These are phyloP conservation scores for Solanum habrochaites DNA, from an alignment of 257 asterid genomes.

Conservation along the genomic window DNA sequence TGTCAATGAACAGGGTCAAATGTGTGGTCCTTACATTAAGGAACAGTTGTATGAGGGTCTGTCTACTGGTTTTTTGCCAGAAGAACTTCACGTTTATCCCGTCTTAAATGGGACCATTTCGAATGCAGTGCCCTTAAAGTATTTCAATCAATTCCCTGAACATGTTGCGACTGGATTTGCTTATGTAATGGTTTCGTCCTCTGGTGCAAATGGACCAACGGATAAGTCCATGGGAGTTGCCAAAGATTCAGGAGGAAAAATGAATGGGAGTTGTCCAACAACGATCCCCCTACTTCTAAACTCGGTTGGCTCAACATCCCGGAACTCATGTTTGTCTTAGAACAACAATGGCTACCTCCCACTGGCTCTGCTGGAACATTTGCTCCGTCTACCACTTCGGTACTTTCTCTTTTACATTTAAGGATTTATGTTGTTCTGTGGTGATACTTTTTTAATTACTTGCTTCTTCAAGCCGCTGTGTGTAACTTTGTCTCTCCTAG, in stretches of 20 bases:
- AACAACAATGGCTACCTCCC: slow-evolving; percentile 8
- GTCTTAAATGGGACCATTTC: slow-evolving; percentile 43
- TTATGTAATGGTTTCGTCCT: slow-evolving; percentile 21
- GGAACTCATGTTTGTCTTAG: background rate
- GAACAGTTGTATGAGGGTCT: slow-evolving; percentile 79
- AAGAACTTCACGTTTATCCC: slow-evolving; percentile 70
- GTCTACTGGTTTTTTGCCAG: slow-evolving; percentile 72
- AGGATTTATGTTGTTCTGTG: background rate
- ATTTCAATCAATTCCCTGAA: slow-evolving; percentile 68
- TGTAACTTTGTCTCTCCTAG: background rate
- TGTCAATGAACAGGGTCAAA: slow-evolving; percentile 65
- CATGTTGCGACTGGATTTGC: slow-evolving; percentile 77
- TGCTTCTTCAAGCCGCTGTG: background rate
- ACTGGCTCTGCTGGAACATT: background rate
- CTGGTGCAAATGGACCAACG: slow-evolving; percentile 8
- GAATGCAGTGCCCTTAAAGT: slow-evolving; percentile 61
- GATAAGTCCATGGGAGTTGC: background rate
- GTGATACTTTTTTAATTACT: background rate
- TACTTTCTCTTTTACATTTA: slow-evolving; percentile 4
- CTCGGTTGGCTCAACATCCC: background rate
- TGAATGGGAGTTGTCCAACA: background rate
- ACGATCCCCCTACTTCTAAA: background rate
- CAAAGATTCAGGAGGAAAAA: background rate
- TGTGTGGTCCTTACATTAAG: slow-evolving; percentile 94
- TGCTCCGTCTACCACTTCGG: slow-evolving; percentile 20